These are phyloP conservation scores for Candida glaebosa DNA, from an alignment of 805 yeast genomes.

Conservation along the genomic window DNA sequence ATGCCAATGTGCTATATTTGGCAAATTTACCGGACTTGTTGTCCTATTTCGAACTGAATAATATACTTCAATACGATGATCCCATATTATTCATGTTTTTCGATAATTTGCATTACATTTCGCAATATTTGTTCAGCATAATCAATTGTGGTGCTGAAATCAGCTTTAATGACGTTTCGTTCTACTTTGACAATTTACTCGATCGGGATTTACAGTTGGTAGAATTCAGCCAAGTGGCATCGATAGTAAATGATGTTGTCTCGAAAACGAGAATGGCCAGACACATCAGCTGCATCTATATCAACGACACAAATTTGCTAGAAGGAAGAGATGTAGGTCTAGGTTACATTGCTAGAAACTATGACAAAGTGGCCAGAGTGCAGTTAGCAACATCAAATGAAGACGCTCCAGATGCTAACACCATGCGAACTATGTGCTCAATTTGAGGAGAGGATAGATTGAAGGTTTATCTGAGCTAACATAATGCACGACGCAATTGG, in stretches of 20 bases:
- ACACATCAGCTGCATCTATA: slow-evolving; percentile 27
- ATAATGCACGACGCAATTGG: no score
- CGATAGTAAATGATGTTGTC: slow-evolving; percentile 32
- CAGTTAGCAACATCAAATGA: slow-evolving; percentile 26
- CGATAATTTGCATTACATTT: slow-evolving; percentile 30
- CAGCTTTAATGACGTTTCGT: slow-evolving; percentile 23
- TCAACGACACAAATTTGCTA: slow-evolving; percentile 26
- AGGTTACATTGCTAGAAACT: slow-evolving; percentile 26
- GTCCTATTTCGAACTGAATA: slow-evolving; percentile 11
- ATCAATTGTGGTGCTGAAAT: slow-evolving; percentile 26
- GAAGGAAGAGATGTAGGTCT: slow-evolving; percentile 32
- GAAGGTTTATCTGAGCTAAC: no score
- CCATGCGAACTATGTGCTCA: no score
- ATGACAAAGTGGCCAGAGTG: slow-evolving; percentile 29
- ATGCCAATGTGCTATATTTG: slow-evolving; percentile 17
- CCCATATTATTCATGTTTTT: slow-evolving; percentile 37
- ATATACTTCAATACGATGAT: slow-evolving; percentile 17
- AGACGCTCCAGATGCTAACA: no score
- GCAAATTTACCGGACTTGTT: slow-evolving; percentile 19
- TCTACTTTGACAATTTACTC: slow-evolving; percentile 20
- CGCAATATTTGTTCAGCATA: slow-evolving; percentile 26
- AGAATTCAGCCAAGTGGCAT: slow-evolving; percentile 26
- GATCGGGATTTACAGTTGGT: slow-evolving; percentile 29
- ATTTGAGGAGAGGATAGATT: no score
- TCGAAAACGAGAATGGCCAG: slow-evolving; percentile 19